Base-by-base conservation (phyloP, 2,329 filamentous ascomycete genomes). In the Aspergillus japonicus region DNA sequence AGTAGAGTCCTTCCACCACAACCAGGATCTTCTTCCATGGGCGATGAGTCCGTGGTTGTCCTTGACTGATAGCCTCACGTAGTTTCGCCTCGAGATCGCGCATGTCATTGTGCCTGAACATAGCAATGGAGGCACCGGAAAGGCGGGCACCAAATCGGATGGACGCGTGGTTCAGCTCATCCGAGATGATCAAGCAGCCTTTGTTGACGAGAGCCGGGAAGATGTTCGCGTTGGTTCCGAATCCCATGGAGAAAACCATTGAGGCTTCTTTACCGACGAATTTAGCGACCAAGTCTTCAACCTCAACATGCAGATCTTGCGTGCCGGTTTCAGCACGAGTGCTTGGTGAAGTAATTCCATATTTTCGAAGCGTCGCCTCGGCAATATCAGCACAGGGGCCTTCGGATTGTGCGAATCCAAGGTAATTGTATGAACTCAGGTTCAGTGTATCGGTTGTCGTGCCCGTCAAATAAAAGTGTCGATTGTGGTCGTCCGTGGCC, bases 1-100 rank as follows among this genome's bases (percentile, higher is more conserved):
- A 98, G 83, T 99, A 99, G 21, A 99, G 85, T 68, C 95, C 95
- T 76, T 99, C 95, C 42, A 99, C 91, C 42, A 94, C 93, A 49
- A 99, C 91, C 54, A 99, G 77, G 62, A 99, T 98, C 86, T 98
- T 99, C 84, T 96, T 97, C 95, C 95, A 99, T 1, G 95, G 95
- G 31, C 95, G 90, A 77, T 99, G 95, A n/a, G 94, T 99, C 66
- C 95, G 90, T 56, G 95, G 95, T 74, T 99, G 95, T 49, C 95
- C 95, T 78, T 98, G 94, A 14, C 94, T 93, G 73, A 99, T 98
- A 66, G 88, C 90, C 73, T 98, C 93, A 47, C 95, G 89, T 6
- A 99, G 86, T 68, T 90, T 87, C 61, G 85, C 85, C 79, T 99
- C 95, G 19, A 99, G 83, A 68, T 96, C 89, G 29, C 78, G 80